These are phyloP conservation scores for Fragaria nilgerrensis DNA, from an alignment of 306 rosid genomes.

Conservation along the genomic window DNA sequence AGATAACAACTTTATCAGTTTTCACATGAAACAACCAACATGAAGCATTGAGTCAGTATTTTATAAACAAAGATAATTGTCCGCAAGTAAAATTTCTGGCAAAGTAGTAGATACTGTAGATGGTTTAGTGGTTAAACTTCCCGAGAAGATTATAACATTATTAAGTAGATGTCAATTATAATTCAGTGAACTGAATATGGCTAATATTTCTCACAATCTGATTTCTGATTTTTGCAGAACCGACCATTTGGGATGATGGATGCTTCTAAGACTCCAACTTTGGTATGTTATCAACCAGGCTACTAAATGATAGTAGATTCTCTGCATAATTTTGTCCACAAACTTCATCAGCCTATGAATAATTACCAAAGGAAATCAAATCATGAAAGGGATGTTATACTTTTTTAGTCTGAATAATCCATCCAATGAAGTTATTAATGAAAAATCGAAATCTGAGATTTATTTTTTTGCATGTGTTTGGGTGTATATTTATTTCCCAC, in stretches of 20 bases:
- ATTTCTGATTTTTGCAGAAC: slow-evolving; percentile 48
- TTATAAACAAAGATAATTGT: not conserved
- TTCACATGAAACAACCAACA: not conserved
- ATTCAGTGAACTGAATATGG: not conserved
- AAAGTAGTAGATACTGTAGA: not conserved
- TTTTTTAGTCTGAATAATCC: not conserved
- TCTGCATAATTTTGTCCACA: not conserved
- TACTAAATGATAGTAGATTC: not conserved
- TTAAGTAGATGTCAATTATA: not conserved
- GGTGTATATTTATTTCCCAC: not conserved
- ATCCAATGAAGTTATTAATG: not conserved
- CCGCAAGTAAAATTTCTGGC: not conserved
- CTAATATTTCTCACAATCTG: slow-evolving; percentile 19
- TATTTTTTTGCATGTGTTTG: not conserved
- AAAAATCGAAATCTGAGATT: not conserved
- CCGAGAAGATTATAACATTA: not conserved
- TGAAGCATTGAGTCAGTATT: not conserved
- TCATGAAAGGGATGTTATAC: not conserved
- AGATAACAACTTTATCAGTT: not conserved
- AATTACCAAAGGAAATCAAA: not conserved
- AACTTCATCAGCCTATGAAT: not conserved
- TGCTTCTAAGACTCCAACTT: slow-evolving; percentile 38
- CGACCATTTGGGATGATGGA: slow-evolving; percentile 24
- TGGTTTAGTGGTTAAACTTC: not conserved
- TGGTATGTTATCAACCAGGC: slow-evolving; percentile 49